Evolutionary conservation across 2,329 filamentous ascomycete genomes (phyloP), one percentile per base, ranked within the genome.

Genomic region (Onygenales sp.): DNA sequence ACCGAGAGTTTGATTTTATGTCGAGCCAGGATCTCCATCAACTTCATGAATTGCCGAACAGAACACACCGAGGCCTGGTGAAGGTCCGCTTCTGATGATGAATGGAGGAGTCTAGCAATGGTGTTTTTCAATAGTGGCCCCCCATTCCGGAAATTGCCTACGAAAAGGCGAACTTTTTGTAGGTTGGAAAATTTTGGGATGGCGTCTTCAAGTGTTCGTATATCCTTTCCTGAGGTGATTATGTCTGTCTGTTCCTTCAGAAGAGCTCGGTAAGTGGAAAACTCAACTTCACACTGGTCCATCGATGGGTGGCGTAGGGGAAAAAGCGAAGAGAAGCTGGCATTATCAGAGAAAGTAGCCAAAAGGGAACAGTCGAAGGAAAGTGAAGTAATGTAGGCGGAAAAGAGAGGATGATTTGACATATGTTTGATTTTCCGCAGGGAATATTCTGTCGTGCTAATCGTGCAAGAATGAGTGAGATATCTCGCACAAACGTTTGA

Each of bases 281-380:
- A 47, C n/a, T 47, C 31, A 10, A 31, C 8, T 14, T 8, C n/a
- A 7, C 31, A 47, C 35, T 47, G 31, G 14, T 47, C 44, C 32
- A 10, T 8, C 36, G 44, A 47, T 10, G 33, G 31, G 36, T 47
- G 33, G 11, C 31, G 21, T n/a, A 47, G 36, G 10, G 31, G 27
- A 11, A 47, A 33, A 6, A 11, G 35, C 6, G 21, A 50, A 31
- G 27, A 36, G 10, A 33, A 41, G 17, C 21, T n/a, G 17, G 3
- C 5, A 31, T 49, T 38, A 36, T 14, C 9, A 13, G 27, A 9
- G 17, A 45, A 43, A 17, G 42, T 39, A 38, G 39, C 41, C 21
- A 54, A 43, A 11, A 51, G 17, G 27, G 38, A 50, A 46, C 47
- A 54, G 31, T 54, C 52, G 17, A 54, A 7, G 5, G 32, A 11